Conservation (phyloP, 257 asterid species). For the Voacanga thouarsii region DNA sequence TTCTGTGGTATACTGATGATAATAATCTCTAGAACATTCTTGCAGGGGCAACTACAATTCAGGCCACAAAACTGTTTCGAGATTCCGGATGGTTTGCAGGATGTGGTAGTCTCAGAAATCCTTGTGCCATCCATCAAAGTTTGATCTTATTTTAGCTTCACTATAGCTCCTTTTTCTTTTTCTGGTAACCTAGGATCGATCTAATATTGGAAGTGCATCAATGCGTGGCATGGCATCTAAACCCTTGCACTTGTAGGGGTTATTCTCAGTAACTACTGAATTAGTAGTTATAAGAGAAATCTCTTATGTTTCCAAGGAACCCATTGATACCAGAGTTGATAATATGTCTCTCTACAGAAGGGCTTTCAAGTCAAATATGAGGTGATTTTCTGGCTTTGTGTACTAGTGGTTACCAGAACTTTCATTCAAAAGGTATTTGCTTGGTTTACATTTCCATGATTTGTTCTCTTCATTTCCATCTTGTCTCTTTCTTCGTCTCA, state of each 20-base stretch:
- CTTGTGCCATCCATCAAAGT: neutral
- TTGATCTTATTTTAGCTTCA: neutral
- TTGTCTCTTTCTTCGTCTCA: neutral
- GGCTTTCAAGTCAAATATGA: neutral
- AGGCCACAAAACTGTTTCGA: constrained; percentile 14
- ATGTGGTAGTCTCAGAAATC: constrained; percentile 16
- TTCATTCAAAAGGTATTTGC: neutral
- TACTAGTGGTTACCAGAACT: neutral
- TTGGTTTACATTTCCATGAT: neutral
- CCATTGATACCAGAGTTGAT: neutral
- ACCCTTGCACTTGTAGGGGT: neutral
- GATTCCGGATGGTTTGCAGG: constrained; percentile 17
- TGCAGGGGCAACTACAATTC: constrained; percentile 25
- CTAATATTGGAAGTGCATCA: constrained; percentile 5
- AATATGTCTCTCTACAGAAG: neutral
- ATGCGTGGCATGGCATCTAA: neutral
- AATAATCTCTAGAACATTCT: constrained; percentile 11
- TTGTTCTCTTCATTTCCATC: neutral
- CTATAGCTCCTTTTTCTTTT: neutral
- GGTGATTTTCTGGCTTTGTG: neutral
- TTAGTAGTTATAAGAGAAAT: neutral
- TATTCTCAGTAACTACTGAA: neutral
- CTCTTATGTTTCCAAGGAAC: neutral
- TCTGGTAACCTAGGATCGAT: constrained; percentile 9
- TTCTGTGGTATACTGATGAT: neutral